Base-by-base conservation (phyloP, 2,329 filamentous ascomycete genomes). In the Cladosporium halotolerans region DNA sequence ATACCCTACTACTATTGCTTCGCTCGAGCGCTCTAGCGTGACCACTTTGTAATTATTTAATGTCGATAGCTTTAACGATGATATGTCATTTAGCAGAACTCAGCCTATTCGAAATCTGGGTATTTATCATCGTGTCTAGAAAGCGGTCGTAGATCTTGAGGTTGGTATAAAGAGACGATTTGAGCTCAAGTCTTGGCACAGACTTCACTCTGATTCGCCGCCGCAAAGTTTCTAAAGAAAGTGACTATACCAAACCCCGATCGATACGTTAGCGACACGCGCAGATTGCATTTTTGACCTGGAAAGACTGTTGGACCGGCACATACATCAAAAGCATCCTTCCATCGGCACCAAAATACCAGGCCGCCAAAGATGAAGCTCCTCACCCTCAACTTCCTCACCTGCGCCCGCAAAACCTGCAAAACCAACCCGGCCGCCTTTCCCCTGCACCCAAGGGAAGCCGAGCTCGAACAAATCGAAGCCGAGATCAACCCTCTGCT, bases 371-470 rank as follows among this genome's bases (percentile, higher is more conserved):
- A 36, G 9, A 99, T 99, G 93, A 97, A 97, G 73, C 78, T 97
- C 58, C 82, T 97, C 49, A 96, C 90, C 57, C 85, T 95, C 65
- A 97, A 97, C 74, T 99, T 99, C 73, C 78, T 97, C 60, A 93
- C 89, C 65, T 99, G 93, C 78, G 92, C 93, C 57, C 87, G 95
- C 68, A 97, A 96, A 78, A 79, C 87, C 53, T 99, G 93, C 85
- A 96, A 95, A 74, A 81, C 83, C 54, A 84, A 85, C 32, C 77
- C 85, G 5, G 75, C 80, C 49, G 89, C 89, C 19, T 97, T 95
- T 67, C 93, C 93, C 2, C 80, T 99, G 13, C 93, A 97, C 70
- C 92, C 93, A 53, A 86, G 86, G 65, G 90, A 97, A 65, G 91
- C 89, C 49, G 90, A 96, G 70, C 84, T 99, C 19, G 90, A 91